These are phyloP conservation scores for Boletus rufocinnamomeus DNA, from an alignment of 768 basidiomycete genomes.

Conservation along the genomic window DNA sequence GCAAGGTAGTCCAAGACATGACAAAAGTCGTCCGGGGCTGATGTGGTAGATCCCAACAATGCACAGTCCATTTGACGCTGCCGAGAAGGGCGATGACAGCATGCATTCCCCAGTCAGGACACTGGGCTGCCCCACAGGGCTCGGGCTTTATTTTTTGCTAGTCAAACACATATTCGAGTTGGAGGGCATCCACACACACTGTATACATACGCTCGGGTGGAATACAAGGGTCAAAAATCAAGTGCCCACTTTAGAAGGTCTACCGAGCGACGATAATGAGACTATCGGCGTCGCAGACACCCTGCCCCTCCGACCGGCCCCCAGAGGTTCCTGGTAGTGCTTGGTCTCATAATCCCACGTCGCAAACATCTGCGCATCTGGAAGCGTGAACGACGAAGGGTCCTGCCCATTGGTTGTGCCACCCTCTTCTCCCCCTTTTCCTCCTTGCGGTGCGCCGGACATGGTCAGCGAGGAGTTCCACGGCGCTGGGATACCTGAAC, in stretches of 20 bases:
- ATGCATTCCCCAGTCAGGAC: no score
- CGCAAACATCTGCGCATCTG: conserved; percentile 51
- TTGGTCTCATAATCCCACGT: conserved; percentile 54
- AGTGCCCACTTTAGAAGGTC: conserved; percentile 27
- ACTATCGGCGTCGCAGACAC: conserved; percentile 16
- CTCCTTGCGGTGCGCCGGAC: conserved; percentile 18
- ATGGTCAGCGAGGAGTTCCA: conserved; percentile 42
- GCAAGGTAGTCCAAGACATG: conserved; percentile 35
- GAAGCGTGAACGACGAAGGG: conserved; percentile 36
- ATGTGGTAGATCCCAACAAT: background rate
- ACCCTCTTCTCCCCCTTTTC: conserved; percentile 30
- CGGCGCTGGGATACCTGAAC: conserved; percentile 42
- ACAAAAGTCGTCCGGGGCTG: background rate
- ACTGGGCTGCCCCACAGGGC: no score
- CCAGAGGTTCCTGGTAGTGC: conserved; percentile 40
- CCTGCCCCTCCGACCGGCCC: conserved; percentile 33
- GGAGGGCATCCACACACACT: no score
- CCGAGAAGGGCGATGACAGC: no score
- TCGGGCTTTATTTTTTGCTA: no score
- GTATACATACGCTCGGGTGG: background rate
- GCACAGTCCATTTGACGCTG: no score
- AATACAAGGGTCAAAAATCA: conserved; percentile 3
- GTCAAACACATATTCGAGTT: no score
- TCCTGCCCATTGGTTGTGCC: conserved; percentile 25
- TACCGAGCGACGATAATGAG: conserved; percentile 22